Evolutionary conservation across 257 asterid genomes (phyloP), one percentile per base, ranked within the genome.

Genomic region (Nicotiana knightiana): DNA sequence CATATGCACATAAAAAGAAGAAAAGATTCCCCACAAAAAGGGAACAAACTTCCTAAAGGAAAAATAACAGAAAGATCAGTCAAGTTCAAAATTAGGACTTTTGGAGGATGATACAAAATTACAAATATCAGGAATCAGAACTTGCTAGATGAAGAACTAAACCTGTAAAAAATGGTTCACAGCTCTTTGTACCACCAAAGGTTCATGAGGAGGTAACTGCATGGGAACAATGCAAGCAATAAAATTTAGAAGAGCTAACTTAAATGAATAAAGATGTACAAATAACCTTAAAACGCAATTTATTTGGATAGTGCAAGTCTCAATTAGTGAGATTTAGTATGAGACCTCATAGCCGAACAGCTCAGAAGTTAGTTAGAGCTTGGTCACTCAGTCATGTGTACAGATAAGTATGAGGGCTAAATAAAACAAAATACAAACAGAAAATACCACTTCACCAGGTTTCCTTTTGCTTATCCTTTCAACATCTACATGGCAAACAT

Each of bases 391-490:
- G 51, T 46, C n/a, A 7, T 0, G 6, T 43, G 1, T n/a, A 70
- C 6, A 43, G 77, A 70, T n/a, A n/a, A 70, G 9, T n/a, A 70
- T 70, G 58, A 10, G 12, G 30, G 18, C 21, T n/a, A 24, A 24
- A 71, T 71, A 71, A 13, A 8, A 46, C 79, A 71, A 71, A 32
- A 32, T 65, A 71, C 61, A 71, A 53, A 71, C 37, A 71, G 61
- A 57, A 65, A 86, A 85, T 66, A 96, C 99, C 89, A 92, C 92
- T 92, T 92, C 97, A 84, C 91, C 94, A 59, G 97, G 98, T 79
- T 93, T 96, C 88, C 99, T 91, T 89, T 96, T 92, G 91, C 98
- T 96, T 85, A 91, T 92, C 91, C 99, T 89, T 90, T 93, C 98
- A 51, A 91, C 91, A 85, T 95, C 99, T 43, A 93, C 97, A 86